phyloP scores from a whole-genome alignment of 176 grass and related monocot species.

The Hordeum marinum region DNA sequence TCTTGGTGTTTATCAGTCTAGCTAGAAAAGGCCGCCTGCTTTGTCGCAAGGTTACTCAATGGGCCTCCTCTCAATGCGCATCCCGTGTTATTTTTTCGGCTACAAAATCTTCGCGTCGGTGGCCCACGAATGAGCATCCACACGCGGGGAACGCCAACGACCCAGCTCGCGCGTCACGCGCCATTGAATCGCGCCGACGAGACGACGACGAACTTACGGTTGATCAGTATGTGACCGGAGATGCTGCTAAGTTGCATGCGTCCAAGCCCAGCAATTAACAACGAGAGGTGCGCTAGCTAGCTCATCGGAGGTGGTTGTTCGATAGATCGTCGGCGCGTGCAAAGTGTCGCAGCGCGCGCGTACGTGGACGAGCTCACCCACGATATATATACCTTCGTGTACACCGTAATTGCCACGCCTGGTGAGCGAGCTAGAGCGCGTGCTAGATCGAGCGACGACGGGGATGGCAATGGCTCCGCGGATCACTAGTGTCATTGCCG shows the following conservation, averaged over 20 bases:
- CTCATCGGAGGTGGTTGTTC: neutral
- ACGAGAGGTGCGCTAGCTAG: neutral
- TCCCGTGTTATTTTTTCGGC: neutral
- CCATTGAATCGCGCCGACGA: neutral
- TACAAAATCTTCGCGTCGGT: neutral
- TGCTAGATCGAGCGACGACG: neutral
- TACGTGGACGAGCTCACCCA: neutral
- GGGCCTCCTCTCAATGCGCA: no score
- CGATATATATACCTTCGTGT: neutral
- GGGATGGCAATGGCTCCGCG: neutral
- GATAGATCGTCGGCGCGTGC: no score
- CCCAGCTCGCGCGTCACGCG: no score
- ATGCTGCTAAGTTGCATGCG: neutral
- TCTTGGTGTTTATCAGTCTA: no score
- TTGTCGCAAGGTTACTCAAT: no score
- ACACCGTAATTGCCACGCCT: neutral
- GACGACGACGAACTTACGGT: neutral
- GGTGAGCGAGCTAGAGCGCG: neutral
- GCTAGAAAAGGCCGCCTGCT: no score
- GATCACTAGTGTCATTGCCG: neutral
- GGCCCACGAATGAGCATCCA: neutral
- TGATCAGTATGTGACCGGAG: neutral
- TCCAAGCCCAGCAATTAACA: neutral
- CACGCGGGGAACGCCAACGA: neutral
- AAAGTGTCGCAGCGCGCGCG: neutral